These are phyloP conservation scores for Beauveria medogensis DNA, from an alignment of 2,329 filamentous ascomycete species.

Conservation along the genomic window DNA sequence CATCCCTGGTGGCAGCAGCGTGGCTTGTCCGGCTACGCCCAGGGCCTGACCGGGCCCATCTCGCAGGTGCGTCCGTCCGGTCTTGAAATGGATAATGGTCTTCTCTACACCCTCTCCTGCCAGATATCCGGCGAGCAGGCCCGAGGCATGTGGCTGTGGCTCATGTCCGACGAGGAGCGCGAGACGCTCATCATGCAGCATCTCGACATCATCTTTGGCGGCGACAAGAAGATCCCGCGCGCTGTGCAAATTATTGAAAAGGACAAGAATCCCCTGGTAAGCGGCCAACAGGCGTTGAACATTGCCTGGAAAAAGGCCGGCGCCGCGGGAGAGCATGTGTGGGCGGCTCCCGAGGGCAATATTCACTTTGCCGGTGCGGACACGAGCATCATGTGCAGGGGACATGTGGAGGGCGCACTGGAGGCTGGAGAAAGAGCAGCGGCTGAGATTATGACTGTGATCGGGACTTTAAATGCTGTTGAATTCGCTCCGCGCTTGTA, in stretches of 20 bases:
- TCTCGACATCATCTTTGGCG: slow-evolving; percentile 12
- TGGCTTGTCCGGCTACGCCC: slow-evolving; percentile 15
- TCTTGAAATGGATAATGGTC: slow-evolving; percentile 7
- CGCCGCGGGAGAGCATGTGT: slow-evolving; percentile 1
- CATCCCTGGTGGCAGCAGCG: slow-evolving; percentile 18
- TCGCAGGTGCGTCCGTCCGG: slow-evolving; percentile 14
- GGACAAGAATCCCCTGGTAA: slow-evolving; percentile 5
- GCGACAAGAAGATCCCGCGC: slow-evolving; percentile 6
- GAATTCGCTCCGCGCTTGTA: slow-evolving; percentile 6
- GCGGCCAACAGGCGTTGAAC: slow-evolving; percentile 11
- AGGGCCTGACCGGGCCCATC: slow-evolving; percentile 13
- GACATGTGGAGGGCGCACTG: slow-evolving; percentile 18
- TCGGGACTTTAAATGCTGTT: background rate
- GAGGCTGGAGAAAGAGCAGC: slow-evolving; percentile 15
- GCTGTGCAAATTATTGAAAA: slow-evolving; percentile 11
- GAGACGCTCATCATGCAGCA: slow-evolving; percentile 7
- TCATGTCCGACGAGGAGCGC: slow-evolving; percentile 9
- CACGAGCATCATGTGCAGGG: slow-evolving; percentile 16
- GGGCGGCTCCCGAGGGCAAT: slow-evolving; percentile 14
- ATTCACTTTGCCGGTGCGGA: slow-evolving; percentile 18
- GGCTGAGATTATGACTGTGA: slow-evolving; percentile 9
- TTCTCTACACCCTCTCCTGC: slow-evolving; percentile 14
- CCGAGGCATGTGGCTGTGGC: slow-evolving; percentile 13
- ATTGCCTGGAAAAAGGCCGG: slow-evolving; percentile 12
- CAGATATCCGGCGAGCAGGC: slow-evolving; percentile 15